Percentiles rank a stretch among this genome's conserved stretches.
Evolutionary conservation across 108 stramenopile species (phyloP).

Genomic region (Stephanodiscus minutulus): DNA sequence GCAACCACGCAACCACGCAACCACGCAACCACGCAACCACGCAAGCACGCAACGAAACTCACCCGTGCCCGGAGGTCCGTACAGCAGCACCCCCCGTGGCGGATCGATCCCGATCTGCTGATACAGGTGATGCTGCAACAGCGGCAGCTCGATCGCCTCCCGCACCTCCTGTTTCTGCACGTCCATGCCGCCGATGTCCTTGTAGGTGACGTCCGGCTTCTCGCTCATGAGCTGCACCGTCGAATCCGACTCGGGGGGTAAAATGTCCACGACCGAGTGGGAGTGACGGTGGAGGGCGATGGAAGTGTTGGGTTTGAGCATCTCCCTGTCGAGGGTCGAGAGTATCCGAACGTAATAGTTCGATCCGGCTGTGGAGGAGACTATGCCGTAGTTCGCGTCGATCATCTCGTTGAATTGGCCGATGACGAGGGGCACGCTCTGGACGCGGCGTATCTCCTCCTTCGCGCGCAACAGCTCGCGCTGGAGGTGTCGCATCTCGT

Average conservation of each 20-base stretch:
- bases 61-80: slow-evolving; percentile 75
- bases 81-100: slow-evolving; percentile 97
- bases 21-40: too few relatives aligned
- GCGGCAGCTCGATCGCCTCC: slow-evolving; percentile 98
- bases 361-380: slow-evolving; percentile 93
- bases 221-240: slow-evolving; percentile 99
- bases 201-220: slow-evolving; percentile 97
- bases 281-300: slow-evolving; percentile 98
- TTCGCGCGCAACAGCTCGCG: slow-evolving; percentile 97
- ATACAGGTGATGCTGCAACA: slow-evolving; percentile 97
- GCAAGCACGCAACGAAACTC: too few relatives aligned
- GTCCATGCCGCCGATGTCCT: slow-evolving; percentile 99
- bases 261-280: slow-evolving; percentile 97
- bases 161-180: slow-evolving; percentile 98
- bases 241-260: slow-evolving; percentile 98
- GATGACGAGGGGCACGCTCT: slow-evolving; percentile 97
- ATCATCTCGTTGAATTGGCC: slow-evolving; percentile 99
- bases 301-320: slow-evolving; percentile 96
- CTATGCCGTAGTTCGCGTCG: slow-evolving; percentile 98
- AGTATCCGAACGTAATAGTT: slow-evolving; percentile 98
- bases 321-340: slow-evolving; percentile 95
- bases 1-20: too few relatives aligned
- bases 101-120: slow-evolving; percentile 99
- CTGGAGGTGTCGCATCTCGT: slow-evolving; percentile 99
- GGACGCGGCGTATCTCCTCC: slow-evolving; percentile 98